Conservation (phyloP, 495 filamentous ascomycete species). For the Podospora sp. region DNA sequence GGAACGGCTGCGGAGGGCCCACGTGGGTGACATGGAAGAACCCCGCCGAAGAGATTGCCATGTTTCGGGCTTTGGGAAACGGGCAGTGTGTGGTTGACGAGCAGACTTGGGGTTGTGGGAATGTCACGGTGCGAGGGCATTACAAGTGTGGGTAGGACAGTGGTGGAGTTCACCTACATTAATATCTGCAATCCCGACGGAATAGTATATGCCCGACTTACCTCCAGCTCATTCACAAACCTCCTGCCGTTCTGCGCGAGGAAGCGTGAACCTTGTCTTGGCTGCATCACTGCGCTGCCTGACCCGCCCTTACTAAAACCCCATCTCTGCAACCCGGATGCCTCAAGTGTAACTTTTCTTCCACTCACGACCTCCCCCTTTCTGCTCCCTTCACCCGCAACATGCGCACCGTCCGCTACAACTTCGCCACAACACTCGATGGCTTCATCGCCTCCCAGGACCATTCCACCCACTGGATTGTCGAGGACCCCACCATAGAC, state of each 20-base stretch:
- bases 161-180: too few species aligned
- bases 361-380: too few species aligned
- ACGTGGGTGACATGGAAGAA: background rate
- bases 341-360: too few species aligned
- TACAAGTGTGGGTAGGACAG: background rate
- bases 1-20: background rate
- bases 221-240: too few species aligned
- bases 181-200: too few species aligned
- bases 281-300: too few species aligned
- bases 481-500: slow-evolving; percentile 22
- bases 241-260: too few species aligned
- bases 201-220: too few species aligned
- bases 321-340: too few species aligned
- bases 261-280: too few species aligned
- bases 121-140: background rate
- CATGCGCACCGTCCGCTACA: slow-evolving; percentile 22
- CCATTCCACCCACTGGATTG: slow-evolving; percentile 18
- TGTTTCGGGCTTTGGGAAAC: background rate
- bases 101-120: background rate
- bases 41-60: background rate
- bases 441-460: slow-evolving; percentile 23
- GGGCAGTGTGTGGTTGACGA: background rate
- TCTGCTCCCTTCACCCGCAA: too few species aligned
- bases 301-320: too few species aligned
- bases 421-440: slow-evolving; percentile 27